A percentile compares a stretch with the other conserved stretches of the same genome.
These are phyloP conservation scores for Maudiozyma serrabonitensis DNA, from an alignment of 805 yeast genomes.

Conservation along the genomic window DNA sequence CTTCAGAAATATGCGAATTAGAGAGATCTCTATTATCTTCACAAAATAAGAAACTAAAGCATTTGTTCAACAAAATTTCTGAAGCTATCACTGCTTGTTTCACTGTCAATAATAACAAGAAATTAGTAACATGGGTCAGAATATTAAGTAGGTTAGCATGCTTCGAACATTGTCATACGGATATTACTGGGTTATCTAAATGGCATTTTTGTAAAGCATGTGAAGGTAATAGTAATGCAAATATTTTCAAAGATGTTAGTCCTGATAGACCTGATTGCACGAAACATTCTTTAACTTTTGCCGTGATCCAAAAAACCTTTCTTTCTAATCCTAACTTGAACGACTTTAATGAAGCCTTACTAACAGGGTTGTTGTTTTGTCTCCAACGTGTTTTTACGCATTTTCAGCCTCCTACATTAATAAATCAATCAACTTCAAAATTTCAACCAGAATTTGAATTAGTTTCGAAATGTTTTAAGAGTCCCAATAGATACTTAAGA, in stretches of 20 bases:
- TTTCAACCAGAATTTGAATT: conserved; percentile 28
- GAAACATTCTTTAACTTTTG: background rate
- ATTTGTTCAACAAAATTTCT: conserved; percentile 11
- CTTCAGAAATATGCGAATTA: conserved; percentile 4
- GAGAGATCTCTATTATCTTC: conserved; percentile 8
- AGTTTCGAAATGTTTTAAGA: conserved; percentile 29
- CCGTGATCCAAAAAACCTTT: conserved; percentile 16
- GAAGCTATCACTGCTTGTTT: conserved; percentile 10
- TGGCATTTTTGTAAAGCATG: conserved; percentile 16
- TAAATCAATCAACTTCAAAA: conserved; percentile 2
- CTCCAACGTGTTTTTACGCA: conserved; percentile 43
- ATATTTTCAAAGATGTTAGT: conserved; percentile 13
- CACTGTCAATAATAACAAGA: conserved; percentile 10
- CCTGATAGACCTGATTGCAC: conserved; percentile 25
- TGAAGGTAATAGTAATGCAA: conserved; percentile 12
- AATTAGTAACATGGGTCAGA: conserved; percentile 12
- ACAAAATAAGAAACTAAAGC: background rate
- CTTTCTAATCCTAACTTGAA: conserved; percentile 15
- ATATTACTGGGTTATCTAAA: background rate
- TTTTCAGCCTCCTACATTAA: conserved; percentile 39
- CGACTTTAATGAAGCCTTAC: conserved; percentile 21
- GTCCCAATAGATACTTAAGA: conserved; percentile 46
- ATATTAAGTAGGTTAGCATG: conserved; percentile 19
- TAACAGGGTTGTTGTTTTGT: conserved; percentile 37
- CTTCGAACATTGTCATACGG: conserved; percentile 6